A percentile compares a stretch with the other conserved stretches of the same genome.
phyloP scores from a whole-genome alignment of 78 protist genomes.

The Cavenderia fasciculata region DNA sequence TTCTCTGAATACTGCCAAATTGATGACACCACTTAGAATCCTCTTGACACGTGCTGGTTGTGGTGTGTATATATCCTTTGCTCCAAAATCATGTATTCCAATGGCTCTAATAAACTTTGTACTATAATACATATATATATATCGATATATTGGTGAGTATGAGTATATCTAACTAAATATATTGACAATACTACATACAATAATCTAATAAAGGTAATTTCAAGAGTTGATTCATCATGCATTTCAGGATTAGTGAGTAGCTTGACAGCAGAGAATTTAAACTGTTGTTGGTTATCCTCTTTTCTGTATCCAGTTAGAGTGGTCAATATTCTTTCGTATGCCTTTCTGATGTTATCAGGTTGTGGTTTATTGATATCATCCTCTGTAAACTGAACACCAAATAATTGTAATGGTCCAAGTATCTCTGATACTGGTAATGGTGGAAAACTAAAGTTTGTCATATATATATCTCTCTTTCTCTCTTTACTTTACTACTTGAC shows the following conservation, averaged over 20 bases:
- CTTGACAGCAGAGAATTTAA: background rate
- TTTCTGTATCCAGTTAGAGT: background rate
- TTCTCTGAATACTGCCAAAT: background rate
- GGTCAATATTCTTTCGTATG: background rate
- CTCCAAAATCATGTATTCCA: slow-evolving; percentile 9
- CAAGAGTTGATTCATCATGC: background rate
- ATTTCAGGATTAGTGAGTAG: background rate
- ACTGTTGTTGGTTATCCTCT: background rate
- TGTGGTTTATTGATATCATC: slow-evolving; percentile 7
- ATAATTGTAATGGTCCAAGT: no score
- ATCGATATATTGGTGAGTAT: background rate
- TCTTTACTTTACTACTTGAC: no score
- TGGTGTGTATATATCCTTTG: slow-evolving; percentile 16
- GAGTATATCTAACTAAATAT: no score
- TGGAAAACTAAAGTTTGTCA: no score
- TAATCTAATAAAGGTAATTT: background rate
- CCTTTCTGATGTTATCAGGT: background rate
- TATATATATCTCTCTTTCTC: no score
- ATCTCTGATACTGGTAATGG: no score
- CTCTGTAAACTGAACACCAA: slow-evolving; percentile 10
- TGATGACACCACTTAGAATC: background rate
- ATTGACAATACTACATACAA: background rate
- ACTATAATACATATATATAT: background rate
- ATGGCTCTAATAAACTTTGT: slow-evolving; percentile 1
- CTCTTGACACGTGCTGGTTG: background rate